Base-by-base conservation (phyloP, 257 asterid species). In the Petunia axillaris region DNA sequence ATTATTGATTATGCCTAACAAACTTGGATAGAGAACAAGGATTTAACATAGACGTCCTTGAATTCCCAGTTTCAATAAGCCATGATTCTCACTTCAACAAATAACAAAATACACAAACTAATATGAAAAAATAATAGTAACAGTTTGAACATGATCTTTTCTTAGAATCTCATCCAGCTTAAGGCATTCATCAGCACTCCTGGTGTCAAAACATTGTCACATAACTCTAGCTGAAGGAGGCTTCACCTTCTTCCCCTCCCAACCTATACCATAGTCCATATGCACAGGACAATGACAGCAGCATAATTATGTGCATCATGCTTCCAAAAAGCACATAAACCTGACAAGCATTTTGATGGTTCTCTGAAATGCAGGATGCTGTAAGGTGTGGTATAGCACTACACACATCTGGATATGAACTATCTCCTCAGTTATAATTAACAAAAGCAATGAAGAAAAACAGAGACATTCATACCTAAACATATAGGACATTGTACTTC, bases 401-500 rank as follows among this genome's bases (percentile, higher is more conserved):
- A 9, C 2, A 46, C 36, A 36, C 55, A 36, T 50, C 78, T 73
- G 50, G 62, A 44, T 6, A 38, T 50, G 63, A 36, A 41, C 35
- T 70, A 71, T 73, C 78, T 46, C 77, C 50, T 52, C 63, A 73
- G 36, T 6, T 58, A 6, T 71, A 48, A 13, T 54, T 76, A 54
- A 57, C 4, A 58, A 58, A 62, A 43, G 7, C 38, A 37, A n/a
- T 37, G 46, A 62, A 62, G 62, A 63, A 46, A 63, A 44, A 64
- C 41, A 63, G 16, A 73, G 78, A 73, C 14, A 25, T 25, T 44
- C 70, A 48, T 64, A 78, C 81, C 81, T 78, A 78, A 78, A 48
- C 81, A 95, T 92, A 95, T 93, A 74, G 99, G 99, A 86, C 98
- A 95, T 86, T 95, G 99, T 64, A 95, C 99, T 89, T 95, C 99